Evolutionary conservation across 1,284 basidiomycete species (phyloP), one percentile per base, ranked within the genome.

Genomic region (Abortiporus biennis): DNA sequence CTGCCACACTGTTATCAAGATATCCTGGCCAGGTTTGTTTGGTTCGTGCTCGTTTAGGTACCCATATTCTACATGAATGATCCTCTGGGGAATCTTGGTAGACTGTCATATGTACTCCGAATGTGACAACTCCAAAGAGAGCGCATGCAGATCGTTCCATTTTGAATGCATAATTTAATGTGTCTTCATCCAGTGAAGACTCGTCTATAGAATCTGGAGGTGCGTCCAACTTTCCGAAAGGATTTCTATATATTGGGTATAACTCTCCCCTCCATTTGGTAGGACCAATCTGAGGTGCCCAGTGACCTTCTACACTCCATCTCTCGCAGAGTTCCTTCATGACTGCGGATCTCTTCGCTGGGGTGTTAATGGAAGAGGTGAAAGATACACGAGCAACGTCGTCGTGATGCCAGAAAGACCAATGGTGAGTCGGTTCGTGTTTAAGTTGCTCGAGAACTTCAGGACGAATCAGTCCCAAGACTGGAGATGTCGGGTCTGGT

Each of bases 111-210:
- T 95, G 92, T 4, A 92, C 84, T 0, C 92, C 86, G 55, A 88
- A 95, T 0, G 94, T 97, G 36, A 92, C 76, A 6, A 95, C 64
- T 1, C 95, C 93, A 54, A 97, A 97, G 29, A 98, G 64, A 1
- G 87, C 78, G 54, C 87, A 90, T 1, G 91, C 92, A 1, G 90
- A 74, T 40, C 95, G 78, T 62, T 99, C 95, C 69, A 98, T 76
- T 55, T 82, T 77, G 59, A 97, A 96, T 3, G 78, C 86, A 44
- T 78, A 82, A 57, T 92, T 92, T 20, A 47, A 40, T 19, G 20
- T 35, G 24, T 59, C 54, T 12, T 38, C 45, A 37, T 54, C 52
- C 19, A 31, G 48, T 1, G 48, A 47, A 31, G 31, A 45, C 21
- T 48, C 54, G 6, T 40, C 43, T 2, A 29, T 47, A 23, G 47